phyloP scores from a whole-genome alignment of 2,329 filamentous ascomycete genomes.

The Chaetomium strumarium region DNA sequence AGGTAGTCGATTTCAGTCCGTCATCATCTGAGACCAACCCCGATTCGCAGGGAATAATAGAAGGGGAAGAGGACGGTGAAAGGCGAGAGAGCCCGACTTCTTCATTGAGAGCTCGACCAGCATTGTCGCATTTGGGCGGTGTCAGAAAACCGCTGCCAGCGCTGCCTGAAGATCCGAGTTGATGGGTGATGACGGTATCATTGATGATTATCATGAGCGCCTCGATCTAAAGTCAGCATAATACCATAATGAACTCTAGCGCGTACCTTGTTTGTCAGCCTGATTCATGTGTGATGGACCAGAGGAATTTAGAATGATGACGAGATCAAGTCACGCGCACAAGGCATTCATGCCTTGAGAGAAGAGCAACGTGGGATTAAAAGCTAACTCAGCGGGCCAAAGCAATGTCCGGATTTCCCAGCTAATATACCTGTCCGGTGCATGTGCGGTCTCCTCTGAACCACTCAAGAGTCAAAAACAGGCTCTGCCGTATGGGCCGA shows the following conservation, averaged over 20 bases:
- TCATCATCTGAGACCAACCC: too few relatives aligned
- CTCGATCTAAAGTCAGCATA: neutral
- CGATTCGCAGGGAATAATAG: neutral
- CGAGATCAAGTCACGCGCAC: neutral
- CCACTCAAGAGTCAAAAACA: constrained; percentile 19
- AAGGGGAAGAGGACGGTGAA: neutral
- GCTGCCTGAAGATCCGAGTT: constrained; percentile 31
- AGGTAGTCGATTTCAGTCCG: too few relatives aligned
- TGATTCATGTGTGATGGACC: neutral
- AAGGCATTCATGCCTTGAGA: neutral
- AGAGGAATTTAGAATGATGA: too few relatives aligned
- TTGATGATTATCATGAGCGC: neutral
- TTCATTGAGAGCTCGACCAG: constrained; percentile 9
- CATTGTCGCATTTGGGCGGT: constrained; percentile 14
- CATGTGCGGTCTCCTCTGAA: neutral
- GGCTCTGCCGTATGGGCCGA: constrained; percentile 17
- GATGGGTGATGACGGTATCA: neutral
- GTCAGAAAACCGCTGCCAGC: constrained; percentile 31
- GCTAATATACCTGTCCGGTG: constrained; percentile 4
- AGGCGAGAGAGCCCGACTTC: neutral
- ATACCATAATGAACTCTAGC: neutral
- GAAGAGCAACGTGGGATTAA: neutral
- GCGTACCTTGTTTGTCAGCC: too few relatives aligned
- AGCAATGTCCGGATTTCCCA: constrained; percentile 9
- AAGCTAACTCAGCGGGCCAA: constrained; percentile 11